Evolutionary conservation across 495 filamentous ascomycete genomes (phyloP).

Genomic region (Neurospora cerealis): DNA sequence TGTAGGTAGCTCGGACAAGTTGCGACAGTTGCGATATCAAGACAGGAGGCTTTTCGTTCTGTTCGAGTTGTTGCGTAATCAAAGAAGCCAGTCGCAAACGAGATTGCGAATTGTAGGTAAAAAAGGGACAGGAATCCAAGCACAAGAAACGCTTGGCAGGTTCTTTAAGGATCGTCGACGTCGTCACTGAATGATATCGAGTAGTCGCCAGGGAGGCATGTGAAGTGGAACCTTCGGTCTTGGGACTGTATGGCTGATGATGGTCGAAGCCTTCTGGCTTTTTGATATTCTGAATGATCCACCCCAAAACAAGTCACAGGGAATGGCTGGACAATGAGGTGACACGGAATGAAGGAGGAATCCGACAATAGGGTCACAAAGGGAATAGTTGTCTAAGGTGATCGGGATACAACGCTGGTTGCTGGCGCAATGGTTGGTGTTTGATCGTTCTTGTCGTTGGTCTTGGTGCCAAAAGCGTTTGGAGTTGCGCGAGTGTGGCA

Average conservation of each 20-base stretch:
- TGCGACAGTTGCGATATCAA: not conserved
- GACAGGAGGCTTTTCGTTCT: not conserved
- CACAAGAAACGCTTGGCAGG: not conserved
- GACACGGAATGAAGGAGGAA: not conserved
- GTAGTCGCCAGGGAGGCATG: not conserved
- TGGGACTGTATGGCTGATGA: not conserved
- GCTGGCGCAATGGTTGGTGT: not conserved
- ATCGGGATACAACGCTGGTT: not conserved
- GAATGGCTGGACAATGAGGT: not conserved
- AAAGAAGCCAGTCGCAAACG: not conserved
- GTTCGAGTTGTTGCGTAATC: not conserved
- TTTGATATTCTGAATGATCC: not conserved
- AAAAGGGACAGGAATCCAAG: not conserved
- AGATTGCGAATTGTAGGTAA: not conserved
- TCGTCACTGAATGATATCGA: not conserved
- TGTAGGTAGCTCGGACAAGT: not conserved
- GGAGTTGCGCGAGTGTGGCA: not conserved
- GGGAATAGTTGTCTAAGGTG: not conserved
- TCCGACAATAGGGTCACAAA: not conserved
- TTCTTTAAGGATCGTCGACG: not conserved
- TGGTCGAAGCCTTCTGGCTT: not conserved
- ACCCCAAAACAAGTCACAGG: not conserved
- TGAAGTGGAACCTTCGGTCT: not conserved
- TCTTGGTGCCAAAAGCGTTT: not conserved
- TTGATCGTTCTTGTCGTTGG: not conserved